phyloP scores from a whole-genome alignment of 345 rosid species.

The Gossypium thurberi region DNA sequence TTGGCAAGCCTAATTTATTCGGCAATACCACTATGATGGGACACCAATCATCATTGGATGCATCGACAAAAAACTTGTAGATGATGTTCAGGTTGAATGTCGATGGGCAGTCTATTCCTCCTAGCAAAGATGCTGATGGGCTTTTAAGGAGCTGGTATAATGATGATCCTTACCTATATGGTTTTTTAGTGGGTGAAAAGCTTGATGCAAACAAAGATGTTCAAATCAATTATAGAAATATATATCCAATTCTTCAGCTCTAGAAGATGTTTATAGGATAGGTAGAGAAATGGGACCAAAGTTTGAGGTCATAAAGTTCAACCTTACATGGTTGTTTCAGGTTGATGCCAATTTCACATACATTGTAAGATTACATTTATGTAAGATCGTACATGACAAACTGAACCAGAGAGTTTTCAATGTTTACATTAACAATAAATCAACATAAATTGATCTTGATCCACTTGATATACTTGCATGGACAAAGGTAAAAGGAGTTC shows the following conservation, averaged over 20 bases:
- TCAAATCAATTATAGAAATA: slow-evolving; percentile 28
- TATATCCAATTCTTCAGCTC: slow-evolving; percentile 41
- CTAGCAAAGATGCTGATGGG: slow-evolving; percentile 47
- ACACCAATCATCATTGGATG: slow-evolving; percentile 35
- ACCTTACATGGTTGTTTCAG: slow-evolving; percentile 68
- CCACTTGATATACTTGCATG: slow-evolving; percentile 57
- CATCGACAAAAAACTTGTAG: slow-evolving; percentile 32
- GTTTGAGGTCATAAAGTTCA: slow-evolving; percentile 25
- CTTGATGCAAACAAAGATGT: slow-evolving; percentile 13
- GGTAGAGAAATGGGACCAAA: slow-evolving; percentile 52
- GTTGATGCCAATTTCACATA: slow-evolving; percentile 67
- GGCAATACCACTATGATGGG: slow-evolving; percentile 47
- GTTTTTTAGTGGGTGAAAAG: slow-evolving; percentile 43
- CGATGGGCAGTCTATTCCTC: slow-evolving; percentile 55
- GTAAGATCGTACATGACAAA: slow-evolving; percentile 40
- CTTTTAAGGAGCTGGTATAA: slow-evolving; percentile 66
- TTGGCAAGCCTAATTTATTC: slow-evolving; percentile 50
- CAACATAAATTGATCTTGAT: slow-evolving; percentile 33
- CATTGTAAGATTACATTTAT: slow-evolving; percentile 67
- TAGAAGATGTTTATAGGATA: slow-evolving; percentile 50
- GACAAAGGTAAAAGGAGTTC: slow-evolving; percentile 39
- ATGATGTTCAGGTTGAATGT: slow-evolving; percentile 68
- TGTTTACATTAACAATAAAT: slow-evolving; percentile 58
- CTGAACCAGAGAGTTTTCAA: slow-evolving; percentile 59
- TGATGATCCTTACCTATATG: slow-evolving; percentile 50